Evolutionary conservation across 2,329 filamentous ascomycete genomes (phyloP), one percentile per base, ranked within the genome.

Genomic region (Simplicillium sp.): DNA sequence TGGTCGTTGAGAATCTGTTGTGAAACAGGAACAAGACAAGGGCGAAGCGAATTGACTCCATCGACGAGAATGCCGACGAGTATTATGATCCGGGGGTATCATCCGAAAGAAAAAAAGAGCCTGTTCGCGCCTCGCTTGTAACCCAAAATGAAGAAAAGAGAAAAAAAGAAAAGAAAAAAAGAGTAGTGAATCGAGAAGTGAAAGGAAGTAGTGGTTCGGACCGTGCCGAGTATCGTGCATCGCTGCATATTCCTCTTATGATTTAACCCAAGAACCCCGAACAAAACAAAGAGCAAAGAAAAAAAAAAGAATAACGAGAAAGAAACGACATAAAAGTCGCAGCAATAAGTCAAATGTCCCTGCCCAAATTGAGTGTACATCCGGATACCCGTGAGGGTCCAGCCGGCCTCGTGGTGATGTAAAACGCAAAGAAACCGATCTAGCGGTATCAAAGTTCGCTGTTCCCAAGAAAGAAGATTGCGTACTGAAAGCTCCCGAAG

Each of bases 201-300:
- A 57, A 55, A 58, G 54, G 55, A 55, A 58, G 62, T 65, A 58
- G 60, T 60, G 65, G 67, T 66, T 70, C 66, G 66, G 63, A 56
- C 62, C 62, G 50, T 53, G 63, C 67, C 68, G 65, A 68, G 62
- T 60, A 55, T 61, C 61, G 65, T 75, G 75, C 75, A 79, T 79
- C 75, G 75, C 75, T 79, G 75, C 75, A 67, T 72, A 56, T 71
- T 73, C 66, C 66, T 77, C 71, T 75, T 75, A 61, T 68, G 12
- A n/a, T 65, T 70, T 62, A 57, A 54, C 58, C 49, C 55, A 52
- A 51, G 54, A 46, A 39, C 40, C 40, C 48, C 42, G 50, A 50
- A 50, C 53, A 45, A 50, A 43, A 49, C 59, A 54, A 56, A 53
- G 45, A 43, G 44, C 48, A 51, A 54, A 54, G 48, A 49, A 46